phyloP scores from a whole-genome alignment of 1,139 yeast genomes.

The Magnusiomyces suaveolens region DNA sequence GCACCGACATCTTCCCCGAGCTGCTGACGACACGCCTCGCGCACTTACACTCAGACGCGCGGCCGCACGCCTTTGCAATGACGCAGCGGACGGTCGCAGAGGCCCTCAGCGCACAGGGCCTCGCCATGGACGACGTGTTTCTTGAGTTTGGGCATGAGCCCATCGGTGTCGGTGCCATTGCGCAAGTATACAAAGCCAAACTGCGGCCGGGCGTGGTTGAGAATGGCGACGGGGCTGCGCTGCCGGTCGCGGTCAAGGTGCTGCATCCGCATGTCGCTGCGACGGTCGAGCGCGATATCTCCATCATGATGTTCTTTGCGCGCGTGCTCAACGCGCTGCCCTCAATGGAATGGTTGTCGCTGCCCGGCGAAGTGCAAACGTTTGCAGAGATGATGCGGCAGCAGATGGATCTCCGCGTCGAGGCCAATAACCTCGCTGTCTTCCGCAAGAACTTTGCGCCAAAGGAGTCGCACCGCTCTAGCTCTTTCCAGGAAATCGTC shows the following conservation, averaged over 20 bases:
- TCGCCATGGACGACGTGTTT: conserved; percentile 59
- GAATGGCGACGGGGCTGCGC: conserved; percentile 1
- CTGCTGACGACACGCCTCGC: conserved; percentile 73
- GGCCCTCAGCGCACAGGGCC: conserved; percentile 45
- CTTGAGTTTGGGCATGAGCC: conserved; percentile 70
- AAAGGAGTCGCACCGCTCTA: too few species aligned
- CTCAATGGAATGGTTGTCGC: conserved; percentile 93
- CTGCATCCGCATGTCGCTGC: conserved; percentile 77
- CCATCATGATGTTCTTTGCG: conserved; percentile 78
- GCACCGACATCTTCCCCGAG: conserved; percentile 83
- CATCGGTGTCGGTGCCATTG: conserved; percentile 94
- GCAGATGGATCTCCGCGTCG: conserved; percentile 83
- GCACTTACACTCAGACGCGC: conserved; percentile 71
- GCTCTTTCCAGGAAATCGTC: conserved; percentile 45
- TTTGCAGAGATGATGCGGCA: conserved; percentile 76
- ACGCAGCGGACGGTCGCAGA: conserved; percentile 52
- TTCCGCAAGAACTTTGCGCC: conserved; percentile 56
- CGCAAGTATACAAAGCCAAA: conserved; percentile 81
- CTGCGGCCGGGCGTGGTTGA: conserved; percentile 27
- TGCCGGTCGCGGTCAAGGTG: conserved; percentile 79
- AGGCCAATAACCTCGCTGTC: conserved; percentile 65
- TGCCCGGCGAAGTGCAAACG: conserved; percentile 90
- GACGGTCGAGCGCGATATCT: conserved; percentile 68
- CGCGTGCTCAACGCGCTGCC: conserved; percentile 58
- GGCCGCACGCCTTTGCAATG: conserved; percentile 54